phyloP scores from a whole-genome alignment of 1,284 basidiomycete species.

The Schizophyllum amplum region DNA sequence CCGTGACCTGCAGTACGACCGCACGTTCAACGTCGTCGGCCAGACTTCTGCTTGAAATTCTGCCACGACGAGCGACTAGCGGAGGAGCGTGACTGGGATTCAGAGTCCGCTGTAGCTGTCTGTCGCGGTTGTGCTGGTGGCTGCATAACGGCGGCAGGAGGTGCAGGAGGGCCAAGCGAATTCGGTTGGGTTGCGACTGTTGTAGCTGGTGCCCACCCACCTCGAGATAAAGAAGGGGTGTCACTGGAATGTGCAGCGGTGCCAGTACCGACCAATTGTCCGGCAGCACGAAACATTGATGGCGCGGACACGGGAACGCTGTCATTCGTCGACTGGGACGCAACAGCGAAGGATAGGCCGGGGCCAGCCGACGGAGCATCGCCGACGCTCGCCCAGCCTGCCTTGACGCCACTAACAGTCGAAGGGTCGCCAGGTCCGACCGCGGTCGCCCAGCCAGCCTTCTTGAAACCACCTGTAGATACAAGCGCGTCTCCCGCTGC shows the following conservation, averaged over 20 bases:
- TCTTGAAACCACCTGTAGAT: constrained; percentile 22
- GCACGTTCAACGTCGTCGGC: not conserved
- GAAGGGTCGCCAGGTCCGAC: no score
- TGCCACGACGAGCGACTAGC: not conserved
- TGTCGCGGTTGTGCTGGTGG: not conserved
- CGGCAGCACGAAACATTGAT: not conserved
- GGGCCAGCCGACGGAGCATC: no score
- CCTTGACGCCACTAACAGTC: no score
- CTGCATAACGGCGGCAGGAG: not conserved
- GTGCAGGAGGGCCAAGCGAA: not conserved
- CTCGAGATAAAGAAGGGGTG: not conserved
- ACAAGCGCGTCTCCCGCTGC: constrained; percentile 14
- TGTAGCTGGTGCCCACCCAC: not conserved
- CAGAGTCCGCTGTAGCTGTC: not conserved
- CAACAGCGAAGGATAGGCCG: no score
- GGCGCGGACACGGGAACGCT: no score
- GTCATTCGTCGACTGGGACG: no score
- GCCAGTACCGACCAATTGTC: not conserved
- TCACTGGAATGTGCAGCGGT: not conserved
- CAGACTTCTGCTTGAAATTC: not conserved
- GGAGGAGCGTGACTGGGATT: not conserved
- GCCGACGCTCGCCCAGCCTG: no score
- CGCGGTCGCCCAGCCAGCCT: constrained; percentile 15
- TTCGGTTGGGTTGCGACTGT: not conserved
- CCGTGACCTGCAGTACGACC: no score